These are phyloP conservation scores for Didymella pomorum DNA, from an alignment of 2,329 filamentous ascomycete species.

Conservation along the genomic window DNA sequence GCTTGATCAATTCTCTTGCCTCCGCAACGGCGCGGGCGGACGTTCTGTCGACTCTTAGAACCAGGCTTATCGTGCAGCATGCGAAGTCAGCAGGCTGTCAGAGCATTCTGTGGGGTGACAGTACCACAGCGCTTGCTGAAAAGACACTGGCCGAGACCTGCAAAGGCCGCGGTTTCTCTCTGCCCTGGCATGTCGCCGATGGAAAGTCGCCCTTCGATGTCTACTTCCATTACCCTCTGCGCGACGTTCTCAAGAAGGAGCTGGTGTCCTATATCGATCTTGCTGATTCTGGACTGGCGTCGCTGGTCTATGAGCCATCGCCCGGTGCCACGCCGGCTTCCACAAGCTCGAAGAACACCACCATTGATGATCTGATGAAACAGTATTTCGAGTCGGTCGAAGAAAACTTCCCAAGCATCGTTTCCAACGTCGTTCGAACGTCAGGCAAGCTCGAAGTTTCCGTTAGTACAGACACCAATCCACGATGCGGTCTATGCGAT, in stretches of 20 bases:
- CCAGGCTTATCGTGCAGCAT: constrained; percentile 69
- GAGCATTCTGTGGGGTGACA: constrained; percentile 82
- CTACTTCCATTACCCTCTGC: constrained; percentile 78
- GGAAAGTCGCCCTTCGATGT: constrained; percentile 68
- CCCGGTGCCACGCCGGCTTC: constrained; percentile 42
- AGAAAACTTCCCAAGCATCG: constrained; percentile 85
- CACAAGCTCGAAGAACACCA: constrained; percentile 76
- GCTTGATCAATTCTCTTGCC: constrained; percentile 69
- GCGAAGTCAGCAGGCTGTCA: constrained; percentile 65
- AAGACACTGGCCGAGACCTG: constrained; percentile 86
- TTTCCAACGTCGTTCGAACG: constrained; percentile 94
- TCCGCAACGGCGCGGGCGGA: constrained; percentile 81
- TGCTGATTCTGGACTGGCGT: constrained; percentile 60
- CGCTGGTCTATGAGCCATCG: constrained; percentile 45
- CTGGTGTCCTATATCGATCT: constrained; percentile 71
- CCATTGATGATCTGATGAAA: constrained; percentile 89
- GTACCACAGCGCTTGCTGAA: constrained; percentile 86
- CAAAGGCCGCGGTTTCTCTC: constrained; percentile 84
- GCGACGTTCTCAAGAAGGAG: constrained; percentile 86
- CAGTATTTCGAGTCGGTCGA: constrained; percentile 90
- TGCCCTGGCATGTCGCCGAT: constrained; percentile 85
- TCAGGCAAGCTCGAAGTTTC: constrained; percentile 76
- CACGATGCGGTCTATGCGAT: constrained; percentile 71
- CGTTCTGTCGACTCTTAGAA: constrained; percentile 73
- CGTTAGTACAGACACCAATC: constrained; percentile 34